Conservation (phyloP, 768 basidiomycete species). For the Gyrodon lividus region DNA sequence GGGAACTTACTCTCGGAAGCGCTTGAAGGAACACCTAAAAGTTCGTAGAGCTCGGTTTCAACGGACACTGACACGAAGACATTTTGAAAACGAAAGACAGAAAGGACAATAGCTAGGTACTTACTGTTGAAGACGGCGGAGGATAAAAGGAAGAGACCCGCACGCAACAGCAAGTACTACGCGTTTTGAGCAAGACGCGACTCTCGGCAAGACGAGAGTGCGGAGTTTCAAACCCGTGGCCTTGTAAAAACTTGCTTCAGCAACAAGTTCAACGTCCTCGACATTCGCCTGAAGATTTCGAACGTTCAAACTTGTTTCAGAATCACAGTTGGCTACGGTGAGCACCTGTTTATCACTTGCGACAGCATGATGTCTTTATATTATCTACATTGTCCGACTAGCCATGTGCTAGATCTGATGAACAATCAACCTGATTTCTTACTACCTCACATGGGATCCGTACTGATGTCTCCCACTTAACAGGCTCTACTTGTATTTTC, state of each 20-base stretch:
- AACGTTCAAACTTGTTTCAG: background rate
- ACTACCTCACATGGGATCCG: constrained; percentile 10
- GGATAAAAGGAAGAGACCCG: constrained; percentile 1
- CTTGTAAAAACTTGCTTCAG: background rate
- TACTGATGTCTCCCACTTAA: constrained; percentile 29
- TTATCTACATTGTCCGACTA: constrained; percentile 95
- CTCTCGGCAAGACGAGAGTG: constrained; percentile 22
- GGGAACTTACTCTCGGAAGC: constrained; percentile 65
- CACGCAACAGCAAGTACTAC: constrained; percentile 6
- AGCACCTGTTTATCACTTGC: constrained; percentile 12
- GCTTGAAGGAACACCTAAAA: constrained; percentile 68
- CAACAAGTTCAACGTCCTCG: too few species aligned
- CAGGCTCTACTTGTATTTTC: constrained; percentile 15
- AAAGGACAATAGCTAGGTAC: constrained; percentile 11
- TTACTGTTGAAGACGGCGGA: constrained; percentile 24
- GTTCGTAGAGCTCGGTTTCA: constrained; percentile 83
- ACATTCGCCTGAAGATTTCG: background rate
- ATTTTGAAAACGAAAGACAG: background rate
- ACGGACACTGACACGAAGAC: constrained; percentile 54
- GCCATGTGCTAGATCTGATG: constrained; percentile 50
- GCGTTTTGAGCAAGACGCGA: constrained; percentile 30
- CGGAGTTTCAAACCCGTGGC: constrained; percentile 32
- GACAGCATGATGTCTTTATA: constrained; percentile 51
- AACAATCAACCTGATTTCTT: constrained; percentile 32
- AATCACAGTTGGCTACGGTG: constrained; percentile 8